Conservation (phyloP, 1,139 yeast genomes). For the Geotrichum reessii region DNA sequence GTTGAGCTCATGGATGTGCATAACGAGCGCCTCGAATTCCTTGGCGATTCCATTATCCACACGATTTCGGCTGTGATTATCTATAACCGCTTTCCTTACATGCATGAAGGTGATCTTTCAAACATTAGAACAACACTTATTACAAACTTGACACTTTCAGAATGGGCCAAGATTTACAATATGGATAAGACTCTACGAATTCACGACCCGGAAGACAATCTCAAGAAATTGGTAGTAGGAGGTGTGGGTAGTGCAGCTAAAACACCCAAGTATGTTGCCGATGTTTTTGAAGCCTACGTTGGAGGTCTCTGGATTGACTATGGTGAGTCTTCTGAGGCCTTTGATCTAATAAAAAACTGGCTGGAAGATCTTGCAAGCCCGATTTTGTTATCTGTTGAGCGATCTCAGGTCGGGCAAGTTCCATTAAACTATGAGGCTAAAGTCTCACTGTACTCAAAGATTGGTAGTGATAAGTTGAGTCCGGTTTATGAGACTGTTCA, state of each 20-base stretch:
- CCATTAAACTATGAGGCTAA: conserved; percentile 60
- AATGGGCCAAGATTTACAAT: conserved; percentile 67
- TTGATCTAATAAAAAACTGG: conserved; percentile 55
- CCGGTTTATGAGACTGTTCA: conserved; percentile 57
- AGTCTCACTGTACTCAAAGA: conserved; percentile 65
- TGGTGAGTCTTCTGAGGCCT: conserved; percentile 47
- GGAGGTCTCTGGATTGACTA: conserved; percentile 57
- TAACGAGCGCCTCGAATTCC: conserved; percentile 86
- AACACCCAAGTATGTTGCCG: conserved; percentile 54
- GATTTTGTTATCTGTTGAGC: conserved; percentile 39
- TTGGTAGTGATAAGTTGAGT: conserved; percentile 67
- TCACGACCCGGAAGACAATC: conserved; percentile 4
- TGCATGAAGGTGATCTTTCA: conserved; percentile 79
- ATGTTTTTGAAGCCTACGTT: conserved; percentile 83
- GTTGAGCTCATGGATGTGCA: conserved; percentile 58
- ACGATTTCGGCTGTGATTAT: conserved; percentile 64
- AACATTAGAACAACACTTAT: conserved; percentile 64
- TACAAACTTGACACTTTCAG: conserved; percentile 65
- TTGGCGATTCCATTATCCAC: conserved; percentile 87
- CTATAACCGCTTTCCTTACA: conserved; percentile 59
- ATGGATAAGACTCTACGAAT: conserved; percentile 52
- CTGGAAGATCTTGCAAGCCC: conserved; percentile 50
- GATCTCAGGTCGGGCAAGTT: conserved; percentile 32
- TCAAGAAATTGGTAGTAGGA: conserved; percentile 26
- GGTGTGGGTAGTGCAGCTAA: conserved; percentile 25